Conservation (phyloP, 208 protist genomes). For the Acanthamoeba lenticulata region DNA sequence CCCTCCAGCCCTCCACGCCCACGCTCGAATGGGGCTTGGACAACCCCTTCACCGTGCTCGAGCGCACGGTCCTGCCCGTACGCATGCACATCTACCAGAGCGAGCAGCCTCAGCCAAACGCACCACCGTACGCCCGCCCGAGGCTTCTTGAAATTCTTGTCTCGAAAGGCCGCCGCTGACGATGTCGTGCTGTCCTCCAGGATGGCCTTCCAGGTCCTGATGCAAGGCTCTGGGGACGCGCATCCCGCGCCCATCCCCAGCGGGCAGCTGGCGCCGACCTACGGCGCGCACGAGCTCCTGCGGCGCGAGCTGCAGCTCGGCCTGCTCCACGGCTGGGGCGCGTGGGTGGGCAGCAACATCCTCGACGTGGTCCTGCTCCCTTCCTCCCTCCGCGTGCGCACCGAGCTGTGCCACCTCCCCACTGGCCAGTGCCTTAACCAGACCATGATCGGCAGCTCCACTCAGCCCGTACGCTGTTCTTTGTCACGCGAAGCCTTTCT, state of each 20-base stretch:
- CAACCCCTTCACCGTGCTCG: neutral
- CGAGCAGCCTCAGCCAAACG: neutral
- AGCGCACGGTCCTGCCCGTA: neutral
- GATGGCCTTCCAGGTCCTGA: neutral
- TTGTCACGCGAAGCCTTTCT: accelerated
- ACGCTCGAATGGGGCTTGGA: neutral
- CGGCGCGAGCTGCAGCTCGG: neutral
- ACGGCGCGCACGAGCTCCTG: neutral
- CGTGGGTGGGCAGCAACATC: neutral
- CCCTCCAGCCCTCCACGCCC: neutral
- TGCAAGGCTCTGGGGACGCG: neutral
- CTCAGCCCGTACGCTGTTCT: neutral
- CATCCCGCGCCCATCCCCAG: neutral
- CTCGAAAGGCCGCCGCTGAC: neutral
- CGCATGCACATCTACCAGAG: neutral
- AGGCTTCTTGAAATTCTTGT: no score
- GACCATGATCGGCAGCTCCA: neutral
- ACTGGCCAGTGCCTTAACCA: neutral
- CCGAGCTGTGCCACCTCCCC: neutral
- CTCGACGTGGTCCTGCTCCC: neutral
- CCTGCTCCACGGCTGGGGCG: neutral
- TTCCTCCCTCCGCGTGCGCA: neutral
- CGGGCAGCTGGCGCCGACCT: neutral
- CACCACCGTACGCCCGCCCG: neutral
- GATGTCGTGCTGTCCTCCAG: neutral